Evolutionary conservation across 768 basidiomycete species (phyloP), one percentile per base, ranked within the genome.

Genomic region (Heimioporus sp.): DNA sequence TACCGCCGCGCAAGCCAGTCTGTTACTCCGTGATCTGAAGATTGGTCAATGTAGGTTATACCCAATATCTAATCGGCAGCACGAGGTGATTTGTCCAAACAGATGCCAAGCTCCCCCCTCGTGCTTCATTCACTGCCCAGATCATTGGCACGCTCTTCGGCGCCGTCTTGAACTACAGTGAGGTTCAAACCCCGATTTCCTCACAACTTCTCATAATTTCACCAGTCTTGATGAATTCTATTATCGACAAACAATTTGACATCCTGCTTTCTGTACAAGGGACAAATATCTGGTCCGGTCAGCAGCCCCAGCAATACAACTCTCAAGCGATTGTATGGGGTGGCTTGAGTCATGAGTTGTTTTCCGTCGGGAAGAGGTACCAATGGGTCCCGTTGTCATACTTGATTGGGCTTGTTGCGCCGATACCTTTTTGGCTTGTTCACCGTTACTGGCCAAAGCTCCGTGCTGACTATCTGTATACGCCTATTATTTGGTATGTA

Each of bases 111-210:
- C 74, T 86, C 38, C 81, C 84, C 35, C 85, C 85, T 41, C 80
- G 83, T 10, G 77, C 78, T 32, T 80, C 84, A 3, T 86, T 87
- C 65, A 72, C 76, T 17, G 80, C 81, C 8, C 83, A 85, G 60
- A 74, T 72, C 31, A 47, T 76, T 42, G 83, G 85, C 1, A 79
- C 82, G 7, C 65, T 86, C 39, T 67, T 86, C 32, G 83, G 78
- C 9, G 68, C 74, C 35, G 56, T 78, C 47, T 60, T 79, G 43
- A 79, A 77, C 61, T 80, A 75, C 48, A 53, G 79, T 77, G 42
- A 41, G 71, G n/a, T 10, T 11, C 4, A 24, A 24, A 24, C 24
- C 1, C 24, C 24, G 4, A 6, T 19, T 36, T 45, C 19, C 11
- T 34, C 36, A 1, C 24, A 17, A 7, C 17, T 12, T 51, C 41